Evolutionary conservation across 2,329 filamentous ascomycete species (phyloP).

Genomic region (Parastagonospora avenae): DNA sequence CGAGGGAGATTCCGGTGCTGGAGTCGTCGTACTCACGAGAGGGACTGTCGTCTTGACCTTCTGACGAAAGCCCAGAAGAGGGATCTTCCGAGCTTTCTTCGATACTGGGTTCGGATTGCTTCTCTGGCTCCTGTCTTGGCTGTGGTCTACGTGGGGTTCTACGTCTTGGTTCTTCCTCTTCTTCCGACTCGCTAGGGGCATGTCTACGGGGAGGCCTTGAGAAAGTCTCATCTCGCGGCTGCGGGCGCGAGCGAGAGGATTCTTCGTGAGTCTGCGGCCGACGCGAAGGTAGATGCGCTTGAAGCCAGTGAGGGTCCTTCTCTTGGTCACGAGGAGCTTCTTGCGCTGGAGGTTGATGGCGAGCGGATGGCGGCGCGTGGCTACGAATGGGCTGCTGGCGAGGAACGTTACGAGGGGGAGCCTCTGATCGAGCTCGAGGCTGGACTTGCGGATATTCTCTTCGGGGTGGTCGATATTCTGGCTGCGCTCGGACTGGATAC

Average conservation of each 20-base stretch:
- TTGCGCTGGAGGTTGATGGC: slow-evolving; percentile 22
- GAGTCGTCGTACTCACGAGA: slow-evolving; percentile 7
- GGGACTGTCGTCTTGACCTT: slow-evolving; percentile 7
- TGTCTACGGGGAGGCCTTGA: slow-evolving; percentile 14
- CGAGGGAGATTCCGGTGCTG: slow-evolving; percentile 2
- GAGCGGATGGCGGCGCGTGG: slow-evolving; percentile 18
- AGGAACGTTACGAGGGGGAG: slow-evolving; percentile 15
- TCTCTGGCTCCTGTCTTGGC: background rate
- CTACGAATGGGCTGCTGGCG: slow-evolving; percentile 15
- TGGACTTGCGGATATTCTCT: slow-evolving; percentile 1
- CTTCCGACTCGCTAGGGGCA: slow-evolving; percentile 3
- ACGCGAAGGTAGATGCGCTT: slow-evolving; percentile 22
- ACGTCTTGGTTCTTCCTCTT: background rate
- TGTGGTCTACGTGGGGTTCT: background rate
- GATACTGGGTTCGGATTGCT: background rate
- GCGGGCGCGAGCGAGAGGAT: slow-evolving; percentile 14
- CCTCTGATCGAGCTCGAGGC: slow-evolving; percentile 6
- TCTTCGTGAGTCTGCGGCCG: slow-evolving; percentile 18
- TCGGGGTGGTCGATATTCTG: background rate
- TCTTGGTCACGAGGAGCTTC: slow-evolving; percentile 21
- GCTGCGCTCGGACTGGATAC: background rate
- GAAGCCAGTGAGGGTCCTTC: slow-evolving; percentile 12
- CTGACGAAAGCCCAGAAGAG: slow-evolving; percentile 3
- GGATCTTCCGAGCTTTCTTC: slow-evolving; percentile 9
- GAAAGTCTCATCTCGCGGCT: slow-evolving; percentile 14